Evolutionary conservation across 176 grass and related monocot genomes (phyloP).

Genomic region (Musa schizocarpa): DNA sequence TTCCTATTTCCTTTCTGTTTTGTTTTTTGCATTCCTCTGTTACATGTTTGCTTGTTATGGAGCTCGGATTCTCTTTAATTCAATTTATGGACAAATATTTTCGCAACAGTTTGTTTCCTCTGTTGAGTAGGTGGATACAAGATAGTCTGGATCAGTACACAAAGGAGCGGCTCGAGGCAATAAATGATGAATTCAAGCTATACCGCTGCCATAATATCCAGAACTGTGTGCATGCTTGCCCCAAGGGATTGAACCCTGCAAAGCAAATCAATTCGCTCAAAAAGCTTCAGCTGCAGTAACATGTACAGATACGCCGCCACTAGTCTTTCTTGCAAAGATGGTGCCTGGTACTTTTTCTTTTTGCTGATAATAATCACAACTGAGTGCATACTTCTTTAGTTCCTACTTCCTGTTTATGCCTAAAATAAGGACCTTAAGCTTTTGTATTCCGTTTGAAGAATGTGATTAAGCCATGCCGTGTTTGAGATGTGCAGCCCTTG

Average conservation of each 20-base stretch:
- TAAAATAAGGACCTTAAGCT: too few relatives aligned
- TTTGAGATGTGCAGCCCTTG: too few relatives aligned
- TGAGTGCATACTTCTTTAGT: too few relatives aligned
- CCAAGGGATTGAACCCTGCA: conserved; percentile 75
- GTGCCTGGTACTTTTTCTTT: too few relatives aligned
- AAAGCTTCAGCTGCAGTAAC: conserved; percentile 52
- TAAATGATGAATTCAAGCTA: conserved; percentile 94
- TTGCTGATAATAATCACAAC: too few relatives aligned
- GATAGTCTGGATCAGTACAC: conserved; percentile 93
- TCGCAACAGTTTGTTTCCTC: not conserved
- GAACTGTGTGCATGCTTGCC: conserved; percentile 84
- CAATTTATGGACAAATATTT: not conserved
- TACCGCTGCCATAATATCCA: conserved; percentile 90
- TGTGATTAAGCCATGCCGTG: too few relatives aligned
- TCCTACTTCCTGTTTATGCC: too few relatives aligned
- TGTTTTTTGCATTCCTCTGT: not conserved
- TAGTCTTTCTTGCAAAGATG: too few relatives aligned
- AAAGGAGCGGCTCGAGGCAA: conserved; percentile 63
- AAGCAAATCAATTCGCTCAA: conserved; percentile 84
- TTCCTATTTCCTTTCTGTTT: not conserved
- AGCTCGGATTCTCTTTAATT: too few relatives aligned
- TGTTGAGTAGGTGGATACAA: conserved; percentile 70
- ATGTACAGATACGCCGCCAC: too few relatives aligned
- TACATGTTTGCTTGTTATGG: too few relatives aligned
- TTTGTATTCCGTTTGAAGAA: too few relatives aligned